Percentiles rank a stretch among this genome's conserved stretches.
phyloP scores from a whole-genome alignment of 768 basidiomycete genomes.

The Tulasnella sp. region DNA sequence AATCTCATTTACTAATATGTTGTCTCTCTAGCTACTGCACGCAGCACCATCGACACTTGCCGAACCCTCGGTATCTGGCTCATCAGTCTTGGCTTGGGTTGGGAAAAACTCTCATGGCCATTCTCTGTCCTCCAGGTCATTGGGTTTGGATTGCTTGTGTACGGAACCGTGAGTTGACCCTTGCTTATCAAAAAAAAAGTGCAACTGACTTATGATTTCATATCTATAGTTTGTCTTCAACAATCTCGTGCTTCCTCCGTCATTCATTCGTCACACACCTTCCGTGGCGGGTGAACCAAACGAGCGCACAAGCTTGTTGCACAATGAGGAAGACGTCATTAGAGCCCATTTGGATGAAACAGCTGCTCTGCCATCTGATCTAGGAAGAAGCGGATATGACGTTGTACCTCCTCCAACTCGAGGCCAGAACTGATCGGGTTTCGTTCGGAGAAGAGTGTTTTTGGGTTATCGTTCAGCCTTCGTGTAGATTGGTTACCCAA shows the following conservation, averaged over 20 bases:
- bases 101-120: conserved; percentile 77
- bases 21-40: conserved; percentile 66
- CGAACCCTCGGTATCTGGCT: conserved; percentile 95
- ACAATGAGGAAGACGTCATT: conserved; percentile 23
- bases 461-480: neutral
- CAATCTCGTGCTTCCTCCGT: conserved; percentile 57
- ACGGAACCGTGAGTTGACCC: conserved; percentile 56
- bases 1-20: too few species aligned
- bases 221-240: conserved; percentile 71
- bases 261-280: conserved; percentile 40
- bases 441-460: neutral
- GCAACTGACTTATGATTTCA: neutral
- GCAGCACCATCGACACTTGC: conserved; percentile 87
- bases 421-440: neutral
- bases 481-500: neutral
- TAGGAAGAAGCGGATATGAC: conserved; percentile 75
- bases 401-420: conserved; percentile 34
- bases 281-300: conserved; percentile 16
- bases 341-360: conserved; percentile 59
- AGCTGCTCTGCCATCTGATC: conserved; percentile 63
- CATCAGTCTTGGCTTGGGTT: conserved; percentile 74
- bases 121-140: conserved; percentile 68
- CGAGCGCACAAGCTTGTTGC: conserved; percentile 19
- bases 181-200: too few species aligned
- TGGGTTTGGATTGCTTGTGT: conserved; percentile 85